Conservation (phyloP, 139 green algal genomes). For the Picochlorum sp. region DNA sequence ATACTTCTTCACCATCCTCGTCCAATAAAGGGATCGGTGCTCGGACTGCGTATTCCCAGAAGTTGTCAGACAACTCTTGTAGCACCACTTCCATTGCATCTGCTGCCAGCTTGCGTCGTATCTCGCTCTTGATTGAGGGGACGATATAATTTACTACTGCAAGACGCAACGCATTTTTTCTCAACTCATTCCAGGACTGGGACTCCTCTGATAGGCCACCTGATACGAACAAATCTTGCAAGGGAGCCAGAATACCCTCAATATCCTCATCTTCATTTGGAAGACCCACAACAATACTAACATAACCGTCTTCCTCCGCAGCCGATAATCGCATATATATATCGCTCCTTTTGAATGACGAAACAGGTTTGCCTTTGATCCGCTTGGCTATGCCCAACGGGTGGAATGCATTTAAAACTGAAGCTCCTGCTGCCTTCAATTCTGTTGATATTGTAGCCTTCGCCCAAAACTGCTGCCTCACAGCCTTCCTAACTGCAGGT, state of each 20-base stretch:
- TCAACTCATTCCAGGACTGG: constrained; percentile 50
- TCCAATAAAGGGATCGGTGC: constrained; percentile 15
- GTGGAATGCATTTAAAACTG: constrained; percentile 59
- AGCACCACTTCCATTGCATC: constrained; percentile 14
- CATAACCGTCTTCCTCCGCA: constrained; percentile 39
- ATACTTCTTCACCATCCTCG: constrained; percentile 21
- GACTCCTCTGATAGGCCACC: constrained; percentile 10
- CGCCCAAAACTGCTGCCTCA: constrained; percentile 23
- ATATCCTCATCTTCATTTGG: not conserved
- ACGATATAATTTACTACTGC: constrained; percentile 34
- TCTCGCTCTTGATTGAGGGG: constrained; percentile 44
- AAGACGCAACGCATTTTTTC: constrained; percentile 37
- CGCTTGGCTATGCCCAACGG: constrained; percentile 50
- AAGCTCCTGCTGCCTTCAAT: constrained; percentile 45
- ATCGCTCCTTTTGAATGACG: constrained; percentile 32
- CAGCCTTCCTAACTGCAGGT: constrained; percentile 21
- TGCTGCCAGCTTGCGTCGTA: constrained; percentile 10
- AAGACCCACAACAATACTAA: constrained; percentile 25
- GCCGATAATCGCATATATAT: constrained; percentile 40
- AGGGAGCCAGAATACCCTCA: not conserved
- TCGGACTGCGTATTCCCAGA: constrained; percentile 38
- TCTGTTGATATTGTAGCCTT: constrained; percentile 35
- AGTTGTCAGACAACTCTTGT: constrained; percentile 8
- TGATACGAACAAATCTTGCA: constrained; percentile 18
- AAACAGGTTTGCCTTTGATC: constrained; percentile 58